Percentiles rank a stretch among this genome's conserved stretches.
These are phyloP conservation scores for Gynandropsis gynandra DNA, from an alignment of 345 rosid genomes.

Conservation along the genomic window DNA sequence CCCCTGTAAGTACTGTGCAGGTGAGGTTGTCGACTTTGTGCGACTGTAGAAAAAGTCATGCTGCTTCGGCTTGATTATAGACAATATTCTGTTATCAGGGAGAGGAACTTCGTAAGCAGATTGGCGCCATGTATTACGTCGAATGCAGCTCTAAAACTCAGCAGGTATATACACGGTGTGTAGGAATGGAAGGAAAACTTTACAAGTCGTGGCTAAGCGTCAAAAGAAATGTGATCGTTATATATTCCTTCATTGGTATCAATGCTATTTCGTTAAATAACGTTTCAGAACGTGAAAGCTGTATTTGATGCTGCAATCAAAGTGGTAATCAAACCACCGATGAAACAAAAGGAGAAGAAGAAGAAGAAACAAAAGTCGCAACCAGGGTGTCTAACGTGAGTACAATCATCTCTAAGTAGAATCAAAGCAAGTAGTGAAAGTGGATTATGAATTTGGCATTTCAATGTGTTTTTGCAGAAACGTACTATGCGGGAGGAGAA, in stretches of 20 bases:
- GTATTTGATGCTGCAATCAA: slow-evolving; percentile 93
- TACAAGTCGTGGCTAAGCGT: not conserved
- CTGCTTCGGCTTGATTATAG: not conserved
- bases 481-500: slow-evolving; percentile 30
- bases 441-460: slow-evolving; percentile 9
- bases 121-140: slow-evolving; percentile 83
- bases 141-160: slow-evolving; percentile 99
- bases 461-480: slow-evolving; percentile 16
- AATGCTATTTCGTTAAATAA: not conserved
- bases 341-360: slow-evolving; percentile 63
- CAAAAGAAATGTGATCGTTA: not conserved
- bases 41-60: not conserved
- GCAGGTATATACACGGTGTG: slow-evolving; percentile 45
- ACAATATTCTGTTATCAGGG: slow-evolving; percentile 42
- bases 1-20: slow-evolving; percentile 89
- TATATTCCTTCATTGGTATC: not conserved
- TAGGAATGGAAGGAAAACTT: not conserved
- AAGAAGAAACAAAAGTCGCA: slow-evolving; percentile 37
- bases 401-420: slow-evolving; percentile 24
- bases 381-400: slow-evolving; percentile 73
- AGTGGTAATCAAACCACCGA: slow-evolving; percentile 80
- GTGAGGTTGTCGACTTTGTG: slow-evolving; percentile 29
- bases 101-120: slow-evolving; percentile 88
- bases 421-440: no score
- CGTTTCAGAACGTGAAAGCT: slow-evolving; percentile 82